A percentile compares a stretch with the other conserved stretches of the same genome.
Conservation (phyloP, 768 basidiomycete species). For the Lentinula lateritia region DNA sequence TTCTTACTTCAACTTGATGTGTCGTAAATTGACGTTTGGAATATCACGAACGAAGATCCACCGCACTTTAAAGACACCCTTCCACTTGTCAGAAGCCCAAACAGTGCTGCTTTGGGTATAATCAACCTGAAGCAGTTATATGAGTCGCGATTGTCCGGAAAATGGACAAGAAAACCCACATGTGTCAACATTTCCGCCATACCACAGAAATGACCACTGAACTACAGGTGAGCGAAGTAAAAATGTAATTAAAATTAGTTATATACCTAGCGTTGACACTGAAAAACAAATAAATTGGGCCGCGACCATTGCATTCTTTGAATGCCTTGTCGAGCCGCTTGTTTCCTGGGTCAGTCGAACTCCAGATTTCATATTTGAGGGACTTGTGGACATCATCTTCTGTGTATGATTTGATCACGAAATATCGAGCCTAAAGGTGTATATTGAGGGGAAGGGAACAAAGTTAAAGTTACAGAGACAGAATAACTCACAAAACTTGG, state of each 20-base stretch:
- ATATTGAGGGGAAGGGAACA: constrained; percentile 6
- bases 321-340: constrained; percentile 97
- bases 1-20: constrained; percentile 79
- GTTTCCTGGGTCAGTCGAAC: constrained; percentile 94
- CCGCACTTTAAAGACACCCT: constrained; percentile 96
- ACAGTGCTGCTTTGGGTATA: constrained; percentile 93
- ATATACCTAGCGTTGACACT: constrained; percentile 86
- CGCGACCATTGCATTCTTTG: constrained; percentile 86
- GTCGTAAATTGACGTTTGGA: constrained; percentile 82
- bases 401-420: constrained; percentile 98
- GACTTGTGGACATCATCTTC: constrained; percentile 99
- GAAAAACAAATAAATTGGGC: constrained; percentile 97
- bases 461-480: neutral
- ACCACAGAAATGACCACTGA: constrained; percentile 93
- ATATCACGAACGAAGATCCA: constrained; percentile 98
- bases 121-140: constrained; percentile 55
- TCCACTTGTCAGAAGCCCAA: constrained; percentile 99
- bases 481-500: constrained; percentile 62
- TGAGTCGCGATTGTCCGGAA: constrained; percentile 1
- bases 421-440: constrained; percentile 69
- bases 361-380: constrained; percentile 97
- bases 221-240: neutral
- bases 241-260: neutral
- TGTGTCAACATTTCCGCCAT: constrained; percentile 98
- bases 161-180: constrained; percentile 34